phyloP scores from a whole-genome alignment of 2,329 filamentous ascomycete species.

The Pseudocercospora vitis region DNA sequence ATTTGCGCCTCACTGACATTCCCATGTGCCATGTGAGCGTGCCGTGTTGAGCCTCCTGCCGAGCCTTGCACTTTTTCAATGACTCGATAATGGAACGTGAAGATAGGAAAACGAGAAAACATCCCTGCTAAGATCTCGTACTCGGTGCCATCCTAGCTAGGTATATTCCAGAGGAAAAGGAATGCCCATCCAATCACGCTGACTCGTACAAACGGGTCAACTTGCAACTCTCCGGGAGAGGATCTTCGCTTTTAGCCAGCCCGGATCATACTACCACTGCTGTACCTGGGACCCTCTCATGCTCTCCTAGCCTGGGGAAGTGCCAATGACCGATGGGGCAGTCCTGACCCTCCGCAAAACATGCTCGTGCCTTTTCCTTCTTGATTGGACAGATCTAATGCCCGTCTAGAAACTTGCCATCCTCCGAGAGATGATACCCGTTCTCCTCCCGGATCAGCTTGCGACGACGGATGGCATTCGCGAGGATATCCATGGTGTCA shows the following conservation, averaged over 20 bases:
- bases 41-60: no score
- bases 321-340: background rate
- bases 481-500: slow-evolving; percentile 12
- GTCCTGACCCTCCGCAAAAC: background rate
- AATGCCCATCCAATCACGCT: background rate
- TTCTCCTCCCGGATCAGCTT: background rate
- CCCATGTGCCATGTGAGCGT: no score
- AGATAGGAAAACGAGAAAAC: background rate
- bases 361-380: background rate
- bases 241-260: background rate
- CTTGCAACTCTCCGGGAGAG: no score
- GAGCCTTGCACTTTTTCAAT: no score
- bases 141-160: slow-evolving; percentile 9
- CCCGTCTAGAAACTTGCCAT: background rate
- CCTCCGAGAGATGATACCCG: background rate
- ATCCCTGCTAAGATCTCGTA: slow-evolving; percentile 9
- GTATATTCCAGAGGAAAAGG: slow-evolving; percentile 1
- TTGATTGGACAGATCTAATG: slow-evolving; percentile 1
- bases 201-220: no score
- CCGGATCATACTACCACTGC: no score
- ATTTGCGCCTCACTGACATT: no score
- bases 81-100: no score
- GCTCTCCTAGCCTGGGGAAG: background rate
- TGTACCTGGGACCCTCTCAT: no score
- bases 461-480: background rate